A percentile compares a stretch with the other conserved stretches of the same genome.
Evolutionary conservation across 345 rosid genomes (phyloP).

Genomic region (Microcos paniculata): DNA sequence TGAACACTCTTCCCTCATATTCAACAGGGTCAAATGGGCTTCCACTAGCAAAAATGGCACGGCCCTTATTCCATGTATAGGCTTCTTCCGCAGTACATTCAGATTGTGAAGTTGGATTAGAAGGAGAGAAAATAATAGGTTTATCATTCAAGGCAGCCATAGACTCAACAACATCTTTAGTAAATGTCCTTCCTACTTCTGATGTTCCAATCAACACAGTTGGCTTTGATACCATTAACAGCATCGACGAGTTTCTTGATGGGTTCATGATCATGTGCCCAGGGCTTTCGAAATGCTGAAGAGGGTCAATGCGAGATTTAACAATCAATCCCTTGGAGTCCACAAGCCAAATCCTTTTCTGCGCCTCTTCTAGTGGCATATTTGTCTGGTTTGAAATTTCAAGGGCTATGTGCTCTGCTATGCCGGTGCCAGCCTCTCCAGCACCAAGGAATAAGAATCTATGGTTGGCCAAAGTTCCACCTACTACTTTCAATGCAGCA

Average conservation of each 20-base stretch:
- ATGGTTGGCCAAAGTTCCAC: slow-evolving; percentile 77
- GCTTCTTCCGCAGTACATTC: slow-evolving; percentile 98
- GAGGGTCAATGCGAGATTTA: slow-evolving; percentile 71
- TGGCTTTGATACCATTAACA: slow-evolving; percentile 84
- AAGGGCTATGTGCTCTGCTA: slow-evolving; percentile 89
- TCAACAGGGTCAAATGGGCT: too few species aligned
- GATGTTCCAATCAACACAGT: slow-evolving; percentile 93
- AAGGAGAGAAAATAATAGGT: slow-evolving; percentile 86
- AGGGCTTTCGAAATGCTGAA: slow-evolving; percentile 95
- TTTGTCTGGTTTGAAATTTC: slow-evolving; percentile 87
- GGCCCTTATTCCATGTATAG: slow-evolving; percentile 87
- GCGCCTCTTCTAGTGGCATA: slow-evolving; percentile 72
- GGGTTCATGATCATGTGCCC: slow-evolving; percentile 93
- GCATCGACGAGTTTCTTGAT: slow-evolving; percentile 66
- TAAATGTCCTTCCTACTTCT: slow-evolving; percentile 86
- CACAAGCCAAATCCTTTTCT: slow-evolving; percentile 85
- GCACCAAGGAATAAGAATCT: slow-evolving; percentile 93
- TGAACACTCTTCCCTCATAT: slow-evolving; percentile 54
- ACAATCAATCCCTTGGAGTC: slow-evolving; percentile 97
- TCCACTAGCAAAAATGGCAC: slow-evolving; percentile 83
- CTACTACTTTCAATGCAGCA: slow-evolving; percentile 70
- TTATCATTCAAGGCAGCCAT: slow-evolving; percentile 82
- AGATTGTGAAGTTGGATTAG: slow-evolving; percentile 96
- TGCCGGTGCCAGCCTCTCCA: slow-evolving; percentile 99
- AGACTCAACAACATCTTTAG: slow-evolving; percentile 80